Evolutionary conservation across 2,329 filamentous ascomycete species (phyloP), one percentile per base, ranked within the genome.

Genomic region (Microcera coccophila): DNA sequence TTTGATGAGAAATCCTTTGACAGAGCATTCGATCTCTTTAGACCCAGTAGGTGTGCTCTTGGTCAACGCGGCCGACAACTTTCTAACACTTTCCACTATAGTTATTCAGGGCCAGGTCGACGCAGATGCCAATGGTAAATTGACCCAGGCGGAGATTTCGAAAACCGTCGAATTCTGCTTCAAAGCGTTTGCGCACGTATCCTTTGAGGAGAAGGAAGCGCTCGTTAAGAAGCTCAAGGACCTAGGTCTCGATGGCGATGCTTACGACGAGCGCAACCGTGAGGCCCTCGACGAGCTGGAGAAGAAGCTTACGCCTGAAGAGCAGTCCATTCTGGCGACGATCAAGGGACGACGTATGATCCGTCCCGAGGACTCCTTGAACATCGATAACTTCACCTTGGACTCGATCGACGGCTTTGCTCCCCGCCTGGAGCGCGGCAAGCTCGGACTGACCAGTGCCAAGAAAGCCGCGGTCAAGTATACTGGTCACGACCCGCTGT

Each of bases 1-100:
- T 62, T 61, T 11, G 61, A 71, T 19, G 70, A 74, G 45, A 58
- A 65, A 1, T 55, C 58, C 5, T 73, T 72, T 41, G 65, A 75
- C 24, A 49, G 61, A 17, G 72, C 71, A 2, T 74, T 74, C 49
- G 52, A 54, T 7, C 51, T 65, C 15, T 68, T 72, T 49, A 44
- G 55, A 45, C 69, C 68, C 1, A 62, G 67, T 72, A 62, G 39
- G 61, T 52, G 3, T 20, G 16, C 26, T 8, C 24, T 28, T 28
- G 24, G 15, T 15, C 7, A 17, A 5, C 10, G 15, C 11, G 10
- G 4, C 5, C n/a, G 15, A 16, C 15, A 32, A 3, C 17, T 29
- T 34, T 19, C n/a, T 17, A 15, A 46, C 28, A 18, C 12, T 16
- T 1, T 7, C 11, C 5, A 12, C 10, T 33, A 14, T 26, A 68